Evolutionary conservation across 108 stramenopile species (phyloP).

Genomic region (Nitzschia inconspicua): DNA sequence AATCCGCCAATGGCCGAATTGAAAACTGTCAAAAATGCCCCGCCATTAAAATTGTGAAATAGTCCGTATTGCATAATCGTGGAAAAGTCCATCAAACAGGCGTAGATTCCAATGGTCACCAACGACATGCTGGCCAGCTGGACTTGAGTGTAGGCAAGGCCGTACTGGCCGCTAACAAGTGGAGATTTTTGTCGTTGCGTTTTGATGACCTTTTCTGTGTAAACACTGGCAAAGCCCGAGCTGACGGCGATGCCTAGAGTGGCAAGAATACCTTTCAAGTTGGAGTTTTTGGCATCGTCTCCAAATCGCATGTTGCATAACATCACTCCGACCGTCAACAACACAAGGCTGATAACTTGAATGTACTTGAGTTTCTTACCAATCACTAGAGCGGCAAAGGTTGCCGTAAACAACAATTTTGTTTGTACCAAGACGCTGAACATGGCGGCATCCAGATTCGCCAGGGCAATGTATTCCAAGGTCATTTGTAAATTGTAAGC

Average conservation of each 20-base stretch:
- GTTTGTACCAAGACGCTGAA: conserved; percentile 93
- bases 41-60: conserved; percentile 40
- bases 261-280: conserved; percentile 75
- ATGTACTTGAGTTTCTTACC: conserved; percentile 64
- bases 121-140: conserved; percentile 62
- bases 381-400: conserved; percentile 86
- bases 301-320: conserved; percentile 59
- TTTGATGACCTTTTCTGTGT: conserved; percentile 96
- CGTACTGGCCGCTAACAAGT: conserved; percentile 43
- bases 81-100: conserved; percentile 33
- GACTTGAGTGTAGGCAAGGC: conserved; percentile 53
- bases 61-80: conserved; percentile 34
- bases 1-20: conserved; percentile 63
- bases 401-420: conserved; percentile 84
- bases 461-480: conserved; percentile 91
- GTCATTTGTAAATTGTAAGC: conserved; percentile 95
- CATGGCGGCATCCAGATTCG: conserved; percentile 90
- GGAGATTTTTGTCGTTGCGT: conserved; percentile 32
- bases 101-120: conserved; percentile 62
- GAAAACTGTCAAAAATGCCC: conserved; percentile 28
- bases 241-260: conserved; percentile 74
- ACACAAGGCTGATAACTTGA: conserved; percentile 75
- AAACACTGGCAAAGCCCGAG: conserved; percentile 95
- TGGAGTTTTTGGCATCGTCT: conserved; percentile 6
- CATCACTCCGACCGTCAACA: conserved; percentile 91